Evolutionary conservation across 2,329 filamentous ascomycete species (phyloP), one percentile per base, ranked within the genome.

Genomic region (Hypoxylon sp.): DNA sequence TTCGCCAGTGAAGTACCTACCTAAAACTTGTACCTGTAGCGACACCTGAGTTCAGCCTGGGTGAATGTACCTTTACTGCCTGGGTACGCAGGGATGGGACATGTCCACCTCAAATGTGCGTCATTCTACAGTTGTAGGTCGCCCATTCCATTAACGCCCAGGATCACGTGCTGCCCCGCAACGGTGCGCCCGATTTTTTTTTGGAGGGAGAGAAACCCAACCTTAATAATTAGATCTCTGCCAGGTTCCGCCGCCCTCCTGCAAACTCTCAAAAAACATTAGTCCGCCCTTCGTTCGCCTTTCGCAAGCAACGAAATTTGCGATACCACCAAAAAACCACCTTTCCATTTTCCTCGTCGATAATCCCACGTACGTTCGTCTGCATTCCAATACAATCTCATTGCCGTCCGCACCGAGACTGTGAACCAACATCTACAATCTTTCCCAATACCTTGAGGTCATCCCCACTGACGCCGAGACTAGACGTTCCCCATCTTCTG

Each of bases 401-500:
- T 30, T 12, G n/a, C 11, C 16, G 26, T 30, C 18, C 6, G 6
- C 38, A 49, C 59, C 40, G 50, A 49, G 54, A 51, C 42, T 63
- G 26, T 45, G 42, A 46, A 60, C 2, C 42, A 30, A 18, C 28
- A 24, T 40, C n/a, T 52, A 30, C 51, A 20, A 49, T 49, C 36
- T 46, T 28, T 63, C 54, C 48, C 40, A 57, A 63, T 50, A 45
- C 42, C 49, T 58, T 59, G 45, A 55, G 52, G 45, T 38, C 61
- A 40, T 54, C 72, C 72, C 70, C 72, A 70, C 73, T 73, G 62
- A 74, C 73, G 54, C 69, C 61, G 49, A 69, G 65, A 65, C 65
- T 70, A 72, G 68, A 61, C 58, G 64, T 58, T 38, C 52, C 7
- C 60, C 80, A 77, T 79, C 80, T 78, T 80, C 80, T 83, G 81